A percentile compares a stretch with the other conserved stretches of the same genome.
phyloP scores from a whole-genome alignment of 2,329 filamentous ascomycete genomes.

The Tolypocladium tropicale region DNA sequence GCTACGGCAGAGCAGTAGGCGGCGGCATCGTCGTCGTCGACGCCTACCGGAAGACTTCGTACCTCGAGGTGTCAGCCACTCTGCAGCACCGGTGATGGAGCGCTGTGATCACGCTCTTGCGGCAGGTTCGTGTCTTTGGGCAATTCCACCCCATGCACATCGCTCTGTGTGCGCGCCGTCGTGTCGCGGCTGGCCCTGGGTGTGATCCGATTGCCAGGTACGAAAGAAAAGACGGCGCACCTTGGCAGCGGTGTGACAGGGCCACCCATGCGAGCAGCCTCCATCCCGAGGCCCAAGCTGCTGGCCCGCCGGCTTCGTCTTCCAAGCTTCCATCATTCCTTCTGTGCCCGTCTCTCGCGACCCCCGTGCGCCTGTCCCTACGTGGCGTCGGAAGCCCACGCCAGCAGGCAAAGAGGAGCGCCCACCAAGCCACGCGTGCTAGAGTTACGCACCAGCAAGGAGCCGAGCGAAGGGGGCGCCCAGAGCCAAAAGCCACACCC shows the following conservation, averaged over 20 bases:
- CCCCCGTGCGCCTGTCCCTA: not conserved
- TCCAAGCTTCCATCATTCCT: not conserved
- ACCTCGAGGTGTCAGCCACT: not conserved
- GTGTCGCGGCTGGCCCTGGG: not conserved
- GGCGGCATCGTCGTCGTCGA: not conserved
- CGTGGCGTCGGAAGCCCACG: not conserved
- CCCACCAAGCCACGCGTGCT: not conserved
- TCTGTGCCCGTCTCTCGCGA: not conserved
- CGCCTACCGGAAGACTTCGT: not conserved
- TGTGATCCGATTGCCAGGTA: not conserved
- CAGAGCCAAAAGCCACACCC: constrained; percentile 7
- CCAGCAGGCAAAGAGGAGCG: not conserved
- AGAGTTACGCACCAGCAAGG: not conserved
- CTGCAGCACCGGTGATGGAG: not conserved
- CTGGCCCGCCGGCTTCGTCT: too few species aligned
- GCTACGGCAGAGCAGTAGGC: not conserved
- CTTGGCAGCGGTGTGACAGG: not conserved
- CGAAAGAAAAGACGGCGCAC: too few species aligned
- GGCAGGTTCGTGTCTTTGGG: not conserved
- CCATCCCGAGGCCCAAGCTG: not conserved
- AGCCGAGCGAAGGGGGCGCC: not conserved
- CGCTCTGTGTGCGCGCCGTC: too few species aligned
- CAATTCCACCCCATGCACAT: not conserved
- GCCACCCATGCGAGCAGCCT: not conserved
- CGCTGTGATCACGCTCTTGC: not conserved